These are phyloP conservation scores for Pichia sp. DNA, from an alignment of 1,139 yeast species.

Conservation along the genomic window DNA sequence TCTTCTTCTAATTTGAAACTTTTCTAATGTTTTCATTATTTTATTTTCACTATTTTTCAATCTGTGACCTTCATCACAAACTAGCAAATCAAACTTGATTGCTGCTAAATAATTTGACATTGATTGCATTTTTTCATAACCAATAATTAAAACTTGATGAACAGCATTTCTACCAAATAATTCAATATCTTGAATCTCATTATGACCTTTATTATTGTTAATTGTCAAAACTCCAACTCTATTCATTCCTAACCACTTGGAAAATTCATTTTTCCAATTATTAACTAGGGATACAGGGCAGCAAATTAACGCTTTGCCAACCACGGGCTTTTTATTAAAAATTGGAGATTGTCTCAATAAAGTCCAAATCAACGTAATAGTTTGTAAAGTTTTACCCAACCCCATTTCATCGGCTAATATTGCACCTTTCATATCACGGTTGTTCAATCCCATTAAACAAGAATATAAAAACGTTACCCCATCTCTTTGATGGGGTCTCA, in stretches of 20 bases:
- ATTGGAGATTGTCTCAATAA: conserved; percentile 67
- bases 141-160: conserved; percentile 76
- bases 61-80: conserved; percentile 95
- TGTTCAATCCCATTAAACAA: conserved; percentile 64
- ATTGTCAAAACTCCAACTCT: conserved; percentile 49
- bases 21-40: conserved; percentile 54
- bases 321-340: conserved; percentile 33
- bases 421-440: conserved; percentile 61
- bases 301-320: conserved; percentile 60
- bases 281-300: conserved; percentile 88
- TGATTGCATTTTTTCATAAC: conserved; percentile 73
- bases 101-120: conserved; percentile 46
- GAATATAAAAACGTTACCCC: conserved; percentile 79
- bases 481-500: conserved; percentile 80
- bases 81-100: conserved; percentile 57
- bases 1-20: conserved; percentile 49
- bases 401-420: conserved; percentile 97
- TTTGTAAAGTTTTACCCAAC: conserved; percentile 83
- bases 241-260: conserved; percentile 77
- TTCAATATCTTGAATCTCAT: conserved; percentile 52
- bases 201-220: conserved; percentile 40
- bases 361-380: conserved; percentile 82
- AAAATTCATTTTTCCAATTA: conserved; percentile 86
- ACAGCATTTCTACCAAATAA: conserved; percentile 64
- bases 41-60: conserved; percentile 67